Evolutionary conservation across 192 early-diverging fungal species (phyloP), one percentile per base, ranked within the genome.

Genomic region (Lunasporangiospora selenospora): DNA sequence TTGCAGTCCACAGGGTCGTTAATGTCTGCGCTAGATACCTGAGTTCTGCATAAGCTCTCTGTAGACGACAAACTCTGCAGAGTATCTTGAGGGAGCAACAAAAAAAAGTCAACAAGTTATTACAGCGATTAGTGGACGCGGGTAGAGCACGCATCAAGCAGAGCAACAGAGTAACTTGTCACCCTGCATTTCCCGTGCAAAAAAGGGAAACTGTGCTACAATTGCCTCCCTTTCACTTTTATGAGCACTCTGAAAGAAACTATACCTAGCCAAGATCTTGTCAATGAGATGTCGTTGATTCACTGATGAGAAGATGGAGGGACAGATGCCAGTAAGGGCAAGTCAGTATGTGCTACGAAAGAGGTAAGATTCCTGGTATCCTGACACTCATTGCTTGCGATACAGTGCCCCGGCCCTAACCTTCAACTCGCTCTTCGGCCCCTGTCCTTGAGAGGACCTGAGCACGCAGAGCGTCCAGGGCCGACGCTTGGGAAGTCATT

Each of bases 221-320:
- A n/a, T n/a, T n/a, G n/a, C n/a, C n/a, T n/a, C n/a, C n/a, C n/a
- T n/a, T n/a, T n/a, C n/a, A n/a, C n/a, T n/a, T n/a, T n/a, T n/a
- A n/a, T n/a, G n/a, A n/a, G n/a, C n/a, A n/a, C n/a, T n/a, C n/a
- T n/a, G n/a, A n/a, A n/a, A n/a, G n/a, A n/a, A n/a, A n/a, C n/a
- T n/a, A n/a, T 63, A 83, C 80, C 88, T 76, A 13, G 92, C 92
- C 7, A 95, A 79, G 37, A 94, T 93, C 81, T 96, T 96, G 70
- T 96, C 94, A 62, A 96, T 93, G 21, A 96, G 79, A 77, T 93
- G 91, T 16, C 94, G 80, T 70, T 95, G 93, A 77, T 96, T 96
- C 1, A 95, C 93, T 80, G 83, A 65, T 34, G 85, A 79, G 57
- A 66, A 31, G 37, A 33, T 3, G 47, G 26, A 30, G 38, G 37